Percentiles rank a stretch among this genome's conserved stretches.
phyloP scores from a whole-genome alignment of 2,329 filamentous ascomycete genomes.

The Colletotrichum sp. region DNA sequence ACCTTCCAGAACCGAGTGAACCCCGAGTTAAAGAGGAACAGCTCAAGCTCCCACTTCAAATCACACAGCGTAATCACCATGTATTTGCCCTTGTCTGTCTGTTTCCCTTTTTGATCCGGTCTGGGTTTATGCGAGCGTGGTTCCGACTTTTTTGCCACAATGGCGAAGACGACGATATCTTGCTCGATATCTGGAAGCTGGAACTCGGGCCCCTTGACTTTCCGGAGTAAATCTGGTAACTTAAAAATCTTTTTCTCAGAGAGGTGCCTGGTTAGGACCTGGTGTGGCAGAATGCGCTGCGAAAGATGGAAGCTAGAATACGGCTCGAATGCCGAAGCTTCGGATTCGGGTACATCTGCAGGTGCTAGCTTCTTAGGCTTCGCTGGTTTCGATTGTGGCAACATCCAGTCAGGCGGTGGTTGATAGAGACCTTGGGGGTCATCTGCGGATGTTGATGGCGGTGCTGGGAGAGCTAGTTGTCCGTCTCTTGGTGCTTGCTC shows the following conservation, averaged over 20 bases:
- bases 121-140: constrained; percentile 66
- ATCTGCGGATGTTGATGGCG: background rate
- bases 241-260: constrained; percentile 77
- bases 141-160: constrained; percentile 87
- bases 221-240: constrained; percentile 80
- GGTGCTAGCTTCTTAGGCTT: constrained; percentile 29
- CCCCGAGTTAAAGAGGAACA: constrained; percentile 90
- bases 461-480: background rate
- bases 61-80: constrained; percentile 92
- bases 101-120: constrained; percentile 46
- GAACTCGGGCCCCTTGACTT: constrained; percentile 83
- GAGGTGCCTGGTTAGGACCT: constrained; percentile 78
- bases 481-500: background rate
- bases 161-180: constrained; percentile 88
- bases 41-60: constrained; percentile 86
- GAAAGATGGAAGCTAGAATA: constrained; percentile 87
- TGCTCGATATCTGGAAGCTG: constrained; percentile 81
- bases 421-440: constrained; percentile 14
- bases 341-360: constrained; percentile 45
- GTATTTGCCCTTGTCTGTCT: constrained; percentile 77
- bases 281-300: constrained; percentile 82
- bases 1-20: constrained; percentile 95
- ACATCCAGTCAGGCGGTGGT: constrained; percentile 14
- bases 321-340: constrained; percentile 76
- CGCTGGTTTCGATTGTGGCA: constrained; percentile 1